Evolutionary conservation across 345 rosid genomes (phyloP), one percentile per base, ranked within the genome.

Genomic region (Lepidium didymum): DNA sequence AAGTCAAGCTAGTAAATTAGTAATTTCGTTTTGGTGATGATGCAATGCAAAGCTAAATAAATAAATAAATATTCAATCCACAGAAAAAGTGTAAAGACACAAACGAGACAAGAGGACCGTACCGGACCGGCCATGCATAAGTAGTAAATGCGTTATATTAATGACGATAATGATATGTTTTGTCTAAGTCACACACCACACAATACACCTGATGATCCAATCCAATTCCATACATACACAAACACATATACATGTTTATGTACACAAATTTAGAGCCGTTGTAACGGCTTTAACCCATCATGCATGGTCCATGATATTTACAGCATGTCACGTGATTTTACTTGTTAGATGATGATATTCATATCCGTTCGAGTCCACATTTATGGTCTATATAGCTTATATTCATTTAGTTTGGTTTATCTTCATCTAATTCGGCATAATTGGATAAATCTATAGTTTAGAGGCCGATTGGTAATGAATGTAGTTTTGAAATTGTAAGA

Each of bases 271-370:
- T n/a, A 38, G 40, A 49, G 59, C 60, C 61, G 67, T 51, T 51
- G 16, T 8, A 59, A 10, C 23, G 37, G 25, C 45, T 41, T 27
- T 25, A 33, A 52, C 60, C 60, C 27, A 41, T 42, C n/a, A n/a
- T n/a, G n/a, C 27, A 10, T 51, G 52, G 74, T 70, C 54, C 21
- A 54, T 36, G 9, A 51, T 51, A 70, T 8, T 51, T 42, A 6
- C 31, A 61, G 54, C 68, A 70, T 51, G 54, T 60, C 74, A 70
- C 64, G 61, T 70, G 61, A 19, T 59, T 60, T 69, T 31, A 61
- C 74, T 37, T 41, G 2, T 41, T 41, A 13, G 52, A 60, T 69
- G 35, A 50, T 59, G 51, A 69, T 50, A 4, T 64, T 31, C 10
- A 11, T 69, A 6, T 64, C 40, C 4, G 7, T 69, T 27, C 21